Evolutionary conservation across 805 yeast species (phyloP), one percentile per base, ranked within the genome.

Genomic region (Candida lessepsii): DNA sequence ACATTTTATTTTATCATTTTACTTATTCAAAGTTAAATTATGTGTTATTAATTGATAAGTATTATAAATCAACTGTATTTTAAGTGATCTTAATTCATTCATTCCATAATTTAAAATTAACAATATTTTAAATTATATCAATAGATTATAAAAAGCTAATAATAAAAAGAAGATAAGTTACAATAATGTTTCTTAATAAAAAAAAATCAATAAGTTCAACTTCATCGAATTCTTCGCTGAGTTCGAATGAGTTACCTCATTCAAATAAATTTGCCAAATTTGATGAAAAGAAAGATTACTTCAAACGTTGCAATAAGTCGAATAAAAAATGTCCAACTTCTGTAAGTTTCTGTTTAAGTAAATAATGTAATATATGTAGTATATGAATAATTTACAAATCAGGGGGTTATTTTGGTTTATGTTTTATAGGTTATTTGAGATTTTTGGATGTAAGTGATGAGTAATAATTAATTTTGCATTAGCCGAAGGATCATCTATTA

Each of bases 261-360:
- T 24, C 45, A 5, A 49, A 47, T n/a, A 42, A 55, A 15, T 65
- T 64, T 46, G 52, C 58, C 32, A 61, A 64, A 45, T 69, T 69
- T 50, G 75, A 69, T 46, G 75, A 69, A 46, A 69, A 69, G 59
- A 67, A 68, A 50, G 75, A 69, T 46, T 69, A 69, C 49, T 60
- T 52, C n/a, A 62, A 61, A 42, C 56, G 75, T 40, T 69, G 73
- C 52, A 57, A 25, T 33, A 40, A 42, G 32, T 32, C 56, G 45
- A 65, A 59, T 40, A 40, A 47, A 40, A 23, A 52, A 35, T 49
- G 47, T 39, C 61, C 67, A 48, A 23, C 55, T 46, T 60, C 71
- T 17, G 63, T 67, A 23, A 58, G 65, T 34, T 66, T 69, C 49
- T 67, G 73, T 47, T 56, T 69, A 52, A 68, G 70, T 30, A 66